These are phyloP conservation scores for Neurospora intermedia DNA, from an alignment of 495 filamentous ascomycete genomes.

Conservation along the genomic window DNA sequence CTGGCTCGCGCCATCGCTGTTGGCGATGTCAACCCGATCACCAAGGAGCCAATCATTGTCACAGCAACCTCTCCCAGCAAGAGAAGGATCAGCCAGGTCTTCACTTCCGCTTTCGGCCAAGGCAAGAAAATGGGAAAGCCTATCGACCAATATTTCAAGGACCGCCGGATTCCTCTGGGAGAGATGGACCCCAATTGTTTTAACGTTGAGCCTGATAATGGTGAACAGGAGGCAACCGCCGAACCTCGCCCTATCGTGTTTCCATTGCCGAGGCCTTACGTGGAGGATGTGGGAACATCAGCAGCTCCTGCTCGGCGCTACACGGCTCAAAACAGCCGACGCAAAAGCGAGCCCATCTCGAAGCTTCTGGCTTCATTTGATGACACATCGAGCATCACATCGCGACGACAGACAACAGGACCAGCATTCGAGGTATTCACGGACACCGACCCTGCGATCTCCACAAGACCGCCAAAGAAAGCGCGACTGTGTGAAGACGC, in stretches of 20 bases:
- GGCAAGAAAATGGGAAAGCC: conserved; percentile 47
- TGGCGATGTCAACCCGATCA: conserved; percentile 84
- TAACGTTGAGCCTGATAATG: conserved; percentile 19
- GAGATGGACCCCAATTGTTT: conserved; percentile 85
- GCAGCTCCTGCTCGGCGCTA: conserved; percentile 14
- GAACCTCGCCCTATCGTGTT: conserved; percentile 31
- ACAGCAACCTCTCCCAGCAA: conserved; percentile 20
- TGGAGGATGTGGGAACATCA: conserved; percentile 18
- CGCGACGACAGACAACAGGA: conserved; percentile 25
- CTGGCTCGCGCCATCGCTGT: conserved; percentile 66
- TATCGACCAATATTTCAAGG: conserved; percentile 69
- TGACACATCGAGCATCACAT: neutral
- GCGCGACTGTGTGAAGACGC: conserved; percentile 35
- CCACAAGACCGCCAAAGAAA: conserved; percentile 38
- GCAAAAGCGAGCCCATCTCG: conserved; percentile 30
- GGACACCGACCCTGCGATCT: conserved; percentile 10
- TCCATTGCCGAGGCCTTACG: conserved; percentile 38
- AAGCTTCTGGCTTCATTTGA: conserved; percentile 19
- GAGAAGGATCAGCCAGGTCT: conserved; percentile 30
- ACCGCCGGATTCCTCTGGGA: conserved; percentile 61
- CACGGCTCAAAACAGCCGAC: conserved; percentile 19
- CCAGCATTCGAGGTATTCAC: conserved; percentile 10
- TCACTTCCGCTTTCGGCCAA: conserved; percentile 17
- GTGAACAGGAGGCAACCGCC: conserved; percentile 7
- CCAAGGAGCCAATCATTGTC: conserved; percentile 57